Evolutionary conservation across 768 basidiomycete species (phyloP).

Genomic region (Mrakia gelida): DNA sequence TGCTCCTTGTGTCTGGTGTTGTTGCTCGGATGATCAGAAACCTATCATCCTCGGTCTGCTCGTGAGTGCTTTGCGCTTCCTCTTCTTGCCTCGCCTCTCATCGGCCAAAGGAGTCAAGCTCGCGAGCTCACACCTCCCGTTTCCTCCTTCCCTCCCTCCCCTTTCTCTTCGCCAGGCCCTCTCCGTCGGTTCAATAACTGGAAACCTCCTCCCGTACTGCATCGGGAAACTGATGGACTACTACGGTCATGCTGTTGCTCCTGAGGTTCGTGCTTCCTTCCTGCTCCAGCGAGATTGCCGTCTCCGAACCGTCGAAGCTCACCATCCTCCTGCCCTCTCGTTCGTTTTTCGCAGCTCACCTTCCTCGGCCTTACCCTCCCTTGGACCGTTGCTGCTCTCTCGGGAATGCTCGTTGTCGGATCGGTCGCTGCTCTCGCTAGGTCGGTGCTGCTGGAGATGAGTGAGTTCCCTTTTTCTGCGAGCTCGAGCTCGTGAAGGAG

Average conservation of each 20-base stretch:
- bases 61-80: not conserved
- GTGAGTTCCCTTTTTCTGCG: not conserved
- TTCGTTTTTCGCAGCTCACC: conserved; percentile 15
- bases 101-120: too few relatives aligned
- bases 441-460: conserved; percentile 23
- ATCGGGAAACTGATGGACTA: conserved; percentile 32
- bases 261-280: conserved; percentile 9
- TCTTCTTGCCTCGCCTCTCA: too few relatives aligned
- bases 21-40: not conserved
- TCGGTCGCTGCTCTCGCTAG: conserved; percentile 23
- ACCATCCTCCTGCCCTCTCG: not conserved
- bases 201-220: conserved; percentile 25
- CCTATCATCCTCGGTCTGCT: conserved; percentile 16
- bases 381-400: conserved; percentile 1
- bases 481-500: not conserved
- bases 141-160: not conserved
- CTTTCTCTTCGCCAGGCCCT: conserved; percentile 4
- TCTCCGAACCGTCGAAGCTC: not conserved
- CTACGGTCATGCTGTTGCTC: conserved; percentile 12
- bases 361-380: conserved; percentile 26
- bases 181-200: conserved; percentile 16
- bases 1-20: not conserved
- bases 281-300: not conserved
- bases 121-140: too few relatives aligned
- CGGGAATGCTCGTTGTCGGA: conserved; percentile 18